These are phyloP conservation scores for Mercurialis annua DNA, from an alignment of 345 rosid genomes.

Conservation along the genomic window DNA sequence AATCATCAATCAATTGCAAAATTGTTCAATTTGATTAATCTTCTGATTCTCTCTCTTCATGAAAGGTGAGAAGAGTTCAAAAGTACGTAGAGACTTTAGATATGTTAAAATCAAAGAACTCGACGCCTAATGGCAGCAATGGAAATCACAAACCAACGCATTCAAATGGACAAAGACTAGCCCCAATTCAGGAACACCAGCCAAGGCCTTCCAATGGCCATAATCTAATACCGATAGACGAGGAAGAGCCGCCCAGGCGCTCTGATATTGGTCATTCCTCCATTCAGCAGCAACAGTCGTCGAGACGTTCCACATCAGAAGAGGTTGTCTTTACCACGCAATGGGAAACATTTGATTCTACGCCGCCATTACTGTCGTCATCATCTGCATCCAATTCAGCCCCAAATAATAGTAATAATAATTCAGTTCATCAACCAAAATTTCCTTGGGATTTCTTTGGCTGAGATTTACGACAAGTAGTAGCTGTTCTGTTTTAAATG, in stretches of 20 bases:
- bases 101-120: constrained; percentile 76
- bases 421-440: constrained; percentile 47
- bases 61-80: constrained; percentile 88
- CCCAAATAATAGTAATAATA: constrained; percentile 16
- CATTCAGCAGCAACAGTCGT: constrained; percentile 35
- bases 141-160: constrained; percentile 36
- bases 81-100: constrained; percentile 87
- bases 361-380: constrained; percentile 31
- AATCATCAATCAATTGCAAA: background rate
- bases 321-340: constrained; percentile 65
- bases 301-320: constrained; percentile 46
- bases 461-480: constrained; percentile 24
- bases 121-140: constrained; percentile 40
- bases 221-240: constrained; percentile 11
- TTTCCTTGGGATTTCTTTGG: constrained; percentile 94
- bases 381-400: constrained; percentile 26
- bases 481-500: constrained; percentile 17
- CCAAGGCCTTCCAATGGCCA: constrained; percentile 41
- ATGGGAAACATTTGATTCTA: constrained; percentile 92
- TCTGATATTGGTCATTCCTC: background rate
- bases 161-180: constrained; percentile 36
- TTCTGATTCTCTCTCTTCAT: constrained; percentile 2
- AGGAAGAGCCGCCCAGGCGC: constrained; percentile 13
- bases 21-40: background rate
- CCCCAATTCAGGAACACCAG: constrained; percentile 42